Conservation (phyloP, 768 basidiomycete genomes). For the Mycena floridula region DNA sequence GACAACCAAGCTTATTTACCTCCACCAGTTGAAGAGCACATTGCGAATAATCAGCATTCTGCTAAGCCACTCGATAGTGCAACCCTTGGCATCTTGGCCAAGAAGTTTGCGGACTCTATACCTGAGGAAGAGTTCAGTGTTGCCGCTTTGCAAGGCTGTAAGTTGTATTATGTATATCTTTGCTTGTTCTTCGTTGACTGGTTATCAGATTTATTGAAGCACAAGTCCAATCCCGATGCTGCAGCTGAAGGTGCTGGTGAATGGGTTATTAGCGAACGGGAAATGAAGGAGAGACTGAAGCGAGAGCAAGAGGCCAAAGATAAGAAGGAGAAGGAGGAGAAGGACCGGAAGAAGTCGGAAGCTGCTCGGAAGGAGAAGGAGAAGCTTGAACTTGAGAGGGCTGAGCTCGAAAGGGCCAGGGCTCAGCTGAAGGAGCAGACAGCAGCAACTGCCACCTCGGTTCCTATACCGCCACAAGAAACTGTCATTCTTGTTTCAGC, state of each 20-base stretch:
- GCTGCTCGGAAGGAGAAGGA: constrained; percentile 19
- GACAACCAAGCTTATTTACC: constrained; percentile 58
- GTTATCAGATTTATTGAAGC: constrained; percentile 64
- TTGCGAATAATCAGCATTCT: constrained; percentile 51
- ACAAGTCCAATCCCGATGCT: constrained; percentile 76
- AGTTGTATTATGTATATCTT: constrained; percentile 31
- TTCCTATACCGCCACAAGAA: neutral
- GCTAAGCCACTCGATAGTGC: constrained; percentile 60
- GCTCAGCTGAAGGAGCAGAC: constrained; percentile 1
- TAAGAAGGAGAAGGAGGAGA: constrained; percentile 32
- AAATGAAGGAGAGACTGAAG: constrained; percentile 66
- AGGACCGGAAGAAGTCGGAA: constrained; percentile 18
- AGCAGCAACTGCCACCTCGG: neutral
- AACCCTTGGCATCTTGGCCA: constrained; percentile 63
- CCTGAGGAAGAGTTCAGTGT: constrained; percentile 87
- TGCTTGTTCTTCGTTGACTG: constrained; percentile 9
- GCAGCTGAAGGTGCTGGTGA: constrained; percentile 60
- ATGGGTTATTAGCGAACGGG: constrained; percentile 75
- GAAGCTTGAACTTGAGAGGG: constrained; percentile 15
- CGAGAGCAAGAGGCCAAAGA: constrained; percentile 67
- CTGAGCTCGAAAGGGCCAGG: constrained; percentile 11
- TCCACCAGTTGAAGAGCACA: constrained; percentile 57
- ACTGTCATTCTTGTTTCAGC: neutral
- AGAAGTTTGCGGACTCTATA: constrained; percentile 73
- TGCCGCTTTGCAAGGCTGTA: constrained; percentile 86